phyloP scores from a whole-genome alignment of 2,329 filamentous ascomycete species.

The Epichloe bromicola region DNA sequence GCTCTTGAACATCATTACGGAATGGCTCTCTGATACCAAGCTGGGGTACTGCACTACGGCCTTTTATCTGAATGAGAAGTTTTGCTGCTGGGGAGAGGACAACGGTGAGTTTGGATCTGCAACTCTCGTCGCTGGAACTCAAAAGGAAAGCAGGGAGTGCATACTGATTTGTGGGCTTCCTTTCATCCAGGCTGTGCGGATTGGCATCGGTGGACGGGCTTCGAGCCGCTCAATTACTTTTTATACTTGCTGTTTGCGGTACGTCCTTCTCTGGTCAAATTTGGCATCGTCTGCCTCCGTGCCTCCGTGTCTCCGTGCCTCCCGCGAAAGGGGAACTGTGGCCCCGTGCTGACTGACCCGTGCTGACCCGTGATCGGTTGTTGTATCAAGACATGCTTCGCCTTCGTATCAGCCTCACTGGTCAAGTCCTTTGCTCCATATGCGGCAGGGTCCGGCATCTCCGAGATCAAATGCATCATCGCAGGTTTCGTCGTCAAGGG shows the following conservation, averaged over 20 bases:
- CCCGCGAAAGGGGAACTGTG: neutral
- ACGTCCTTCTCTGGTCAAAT: conserved; percentile 15
- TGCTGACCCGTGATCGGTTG: too few relatives aligned
- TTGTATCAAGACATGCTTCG: conserved; percentile 52
- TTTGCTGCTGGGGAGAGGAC: conserved; percentile 96
- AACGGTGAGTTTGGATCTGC: conserved; percentile 39
- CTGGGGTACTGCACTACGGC: conserved; percentile 88
- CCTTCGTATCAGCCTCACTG: conserved; percentile 66
- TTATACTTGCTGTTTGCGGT: conserved; percentile 80
- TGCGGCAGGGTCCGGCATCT: conserved; percentile 91
- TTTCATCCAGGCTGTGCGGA: conserved; percentile 54
- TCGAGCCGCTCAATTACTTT: conserved; percentile 69
- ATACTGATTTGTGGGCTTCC: neutral
- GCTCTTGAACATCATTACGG: conserved; percentile 86
- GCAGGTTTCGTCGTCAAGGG: conserved; percentile 99
- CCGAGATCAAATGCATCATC: conserved; percentile 98
- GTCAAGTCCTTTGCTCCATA: conserved; percentile 92
- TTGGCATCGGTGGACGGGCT: conserved; percentile 80
- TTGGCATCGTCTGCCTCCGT: too few relatives aligned
- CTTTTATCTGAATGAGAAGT: conserved; percentile 94
- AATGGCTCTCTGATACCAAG: conserved; percentile 95
- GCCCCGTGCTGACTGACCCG: neutral
- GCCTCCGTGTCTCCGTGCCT: neutral
- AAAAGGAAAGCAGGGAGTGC: neutral
- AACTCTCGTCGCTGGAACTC: neutral